A percentile compares a stretch with the other conserved stretches of the same genome.
These are phyloP conservation scores for Aciculosporium take DNA, from an alignment of 2,329 filamentous ascomycete species.

Conservation along the genomic window DNA sequence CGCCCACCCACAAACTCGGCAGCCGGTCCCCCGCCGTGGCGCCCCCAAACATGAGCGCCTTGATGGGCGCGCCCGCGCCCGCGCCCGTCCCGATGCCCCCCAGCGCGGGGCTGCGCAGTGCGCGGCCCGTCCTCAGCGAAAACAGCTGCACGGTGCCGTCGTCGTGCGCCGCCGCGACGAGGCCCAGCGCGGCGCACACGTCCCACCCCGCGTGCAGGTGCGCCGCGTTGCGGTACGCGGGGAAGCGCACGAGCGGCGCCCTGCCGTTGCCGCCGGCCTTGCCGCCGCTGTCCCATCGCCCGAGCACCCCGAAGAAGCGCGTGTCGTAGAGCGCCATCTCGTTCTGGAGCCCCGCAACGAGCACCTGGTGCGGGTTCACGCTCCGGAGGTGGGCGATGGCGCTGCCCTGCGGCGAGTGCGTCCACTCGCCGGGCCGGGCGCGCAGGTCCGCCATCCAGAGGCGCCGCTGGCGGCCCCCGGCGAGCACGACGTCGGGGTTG, in stretches of 20 bases:
- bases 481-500: constrained; percentile 31
- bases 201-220: constrained; percentile 38
- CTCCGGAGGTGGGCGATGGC: constrained; percentile 36
- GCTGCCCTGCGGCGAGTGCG: constrained; percentile 21
- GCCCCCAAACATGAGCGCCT: constrained; percentile 31
- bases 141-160: constrained; percentile 34
- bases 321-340: constrained; percentile 43
- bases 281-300: constrained; percentile 9
- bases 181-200: constrained; percentile 28
- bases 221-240: constrained; percentile 34
- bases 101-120: constrained; percentile 18
- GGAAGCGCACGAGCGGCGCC: constrained; percentile 32
- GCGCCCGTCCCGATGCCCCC: constrained; percentile 11
- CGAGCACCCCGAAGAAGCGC: constrained; percentile 28
- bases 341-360: constrained; percentile 36
- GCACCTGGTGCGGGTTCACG: constrained; percentile 33
- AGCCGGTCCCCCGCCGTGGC: constrained; percentile 27
- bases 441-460: constrained; percentile 34
- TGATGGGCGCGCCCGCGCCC: constrained; percentile 19
- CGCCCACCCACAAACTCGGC: constrained; percentile 33
- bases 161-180: constrained; percentile 41
- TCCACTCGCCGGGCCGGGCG: constrained; percentile 18
- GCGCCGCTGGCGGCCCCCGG: constrained; percentile 34
- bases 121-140: constrained; percentile 31
- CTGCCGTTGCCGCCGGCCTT: constrained; percentile 9